Conservation (phyloP, 2,329 filamentous ascomycete genomes). For the Beauveria pseudobassiana region DNA sequence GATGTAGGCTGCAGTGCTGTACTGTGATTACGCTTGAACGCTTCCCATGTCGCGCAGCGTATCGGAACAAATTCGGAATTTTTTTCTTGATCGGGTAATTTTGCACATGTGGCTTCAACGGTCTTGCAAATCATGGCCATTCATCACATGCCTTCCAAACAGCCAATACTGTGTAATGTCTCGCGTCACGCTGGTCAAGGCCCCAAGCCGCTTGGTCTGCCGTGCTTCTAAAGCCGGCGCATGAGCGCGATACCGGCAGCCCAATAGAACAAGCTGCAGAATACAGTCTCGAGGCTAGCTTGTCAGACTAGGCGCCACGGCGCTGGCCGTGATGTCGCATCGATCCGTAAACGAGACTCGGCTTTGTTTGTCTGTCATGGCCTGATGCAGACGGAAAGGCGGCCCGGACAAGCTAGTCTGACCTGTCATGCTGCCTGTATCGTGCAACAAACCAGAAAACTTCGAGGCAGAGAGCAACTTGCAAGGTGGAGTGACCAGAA, state of each 20-base stretch:
- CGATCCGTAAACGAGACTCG: background rate
- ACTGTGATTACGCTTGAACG: background rate
- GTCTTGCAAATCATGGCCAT: background rate
- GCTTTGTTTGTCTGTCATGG: background rate
- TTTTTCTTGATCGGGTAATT: background rate
- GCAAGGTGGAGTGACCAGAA: too few relatives aligned
- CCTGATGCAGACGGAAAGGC: background rate
- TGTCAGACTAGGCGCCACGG: background rate
- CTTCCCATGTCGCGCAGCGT: background rate
- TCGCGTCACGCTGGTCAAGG: background rate
- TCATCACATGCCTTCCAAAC: background rate
- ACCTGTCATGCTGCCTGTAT: too few relatives aligned
- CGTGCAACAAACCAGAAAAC: too few relatives aligned
- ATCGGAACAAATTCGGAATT: background rate
- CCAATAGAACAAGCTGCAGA: background rate
- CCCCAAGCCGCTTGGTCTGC: background rate
- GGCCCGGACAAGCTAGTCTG: too few relatives aligned
- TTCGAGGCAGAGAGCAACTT: too few relatives aligned
- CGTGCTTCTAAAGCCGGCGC: background rate
- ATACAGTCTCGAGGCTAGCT: background rate
- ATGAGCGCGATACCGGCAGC: background rate
- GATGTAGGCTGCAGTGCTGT: background rate
- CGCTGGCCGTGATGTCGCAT: background rate
- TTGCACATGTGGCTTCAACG: background rate
- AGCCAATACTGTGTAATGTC: background rate